A percentile compares a stretch with the other conserved stretches of the same genome.
phyloP scores from a whole-genome alignment of 305 asterid species.

The Andrographis paniculata region DNA sequence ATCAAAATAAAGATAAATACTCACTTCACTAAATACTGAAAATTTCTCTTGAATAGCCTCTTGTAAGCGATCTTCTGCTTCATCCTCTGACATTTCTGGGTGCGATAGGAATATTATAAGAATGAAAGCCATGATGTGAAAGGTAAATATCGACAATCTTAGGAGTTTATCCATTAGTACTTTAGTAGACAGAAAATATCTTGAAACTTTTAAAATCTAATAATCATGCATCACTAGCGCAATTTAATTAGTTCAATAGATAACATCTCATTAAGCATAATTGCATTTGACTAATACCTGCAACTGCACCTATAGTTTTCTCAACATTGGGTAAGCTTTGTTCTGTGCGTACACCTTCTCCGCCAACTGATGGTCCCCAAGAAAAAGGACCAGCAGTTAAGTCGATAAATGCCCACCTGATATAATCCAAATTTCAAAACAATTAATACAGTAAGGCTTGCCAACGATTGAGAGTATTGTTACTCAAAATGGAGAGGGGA shows the following conservation, averaged over 20 bases:
- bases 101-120: conserved; percentile 19
- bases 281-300: conserved; percentile 40
- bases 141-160: conserved; percentile 9
- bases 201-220: conserved; percentile 12
- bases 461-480: background rate
- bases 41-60: conserved; percentile 96
- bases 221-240: conserved; percentile 3
- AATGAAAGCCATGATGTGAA: conserved; percentile 8
- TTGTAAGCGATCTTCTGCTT: conserved; percentile 96
- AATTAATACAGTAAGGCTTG: conserved; percentile 18
- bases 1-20: conserved; percentile 20
- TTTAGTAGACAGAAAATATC: conserved; percentile 14
- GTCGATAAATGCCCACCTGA: conserved; percentile 97
- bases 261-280: conserved; percentile 16
- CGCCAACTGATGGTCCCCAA: conserved; percentile 99
- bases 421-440: conserved; percentile 21
- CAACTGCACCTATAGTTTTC: conserved; percentile 88
- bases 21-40: conserved; percentile 93
- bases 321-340: conserved; percentile 89
- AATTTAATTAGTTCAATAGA: conserved; percentile 11
- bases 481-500: background rate
- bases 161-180: conserved; percentile 10
- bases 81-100: conserved; percentile 96
- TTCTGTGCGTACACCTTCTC: conserved; percentile 98
- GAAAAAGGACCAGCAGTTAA: conserved; percentile 95